Evolutionary conservation across 768 basidiomycete genomes (phyloP).

Genomic region (Cystofilobasidium capitatum): DNA sequence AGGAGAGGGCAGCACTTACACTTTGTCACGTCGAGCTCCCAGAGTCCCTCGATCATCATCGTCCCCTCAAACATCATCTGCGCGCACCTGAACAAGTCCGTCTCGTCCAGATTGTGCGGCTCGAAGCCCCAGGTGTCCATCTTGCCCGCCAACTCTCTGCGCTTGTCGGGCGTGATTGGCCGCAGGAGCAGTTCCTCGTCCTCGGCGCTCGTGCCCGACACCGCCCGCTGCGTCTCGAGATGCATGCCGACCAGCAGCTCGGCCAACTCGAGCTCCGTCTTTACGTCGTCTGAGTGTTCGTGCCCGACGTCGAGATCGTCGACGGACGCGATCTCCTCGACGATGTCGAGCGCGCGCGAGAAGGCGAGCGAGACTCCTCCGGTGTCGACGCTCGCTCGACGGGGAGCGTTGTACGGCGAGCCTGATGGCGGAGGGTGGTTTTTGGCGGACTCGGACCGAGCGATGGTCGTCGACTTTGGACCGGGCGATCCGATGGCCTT

Average conservation of each 20-base stretch:
- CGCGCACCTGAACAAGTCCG: constrained; percentile 70
- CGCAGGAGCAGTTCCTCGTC: background rate
- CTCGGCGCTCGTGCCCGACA: constrained; percentile 41
- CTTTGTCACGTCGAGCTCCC: constrained; percentile 27
- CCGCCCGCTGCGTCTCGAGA: constrained; percentile 62
- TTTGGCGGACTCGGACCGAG: background rate
- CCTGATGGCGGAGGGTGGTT: background rate
- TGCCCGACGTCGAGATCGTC: constrained; percentile 12
- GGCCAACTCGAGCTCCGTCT: constrained; percentile 46
- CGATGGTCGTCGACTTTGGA: background rate
- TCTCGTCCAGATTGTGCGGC: constrained; percentile 69
- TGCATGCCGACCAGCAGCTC: constrained; percentile 79
- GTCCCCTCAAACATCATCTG: constrained; percentile 78
- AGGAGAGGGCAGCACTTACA: constrained; percentile 13
- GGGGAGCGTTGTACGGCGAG: constrained; percentile 2
- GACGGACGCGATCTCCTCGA: constrained; percentile 32
- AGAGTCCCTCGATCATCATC: constrained; percentile 61
- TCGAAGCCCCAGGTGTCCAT: constrained; percentile 84
- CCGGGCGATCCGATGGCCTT: background rate
- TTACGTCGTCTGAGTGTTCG: background rate
- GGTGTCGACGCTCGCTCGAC: constrained; percentile 71
- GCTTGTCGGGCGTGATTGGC: constrained; percentile 33
- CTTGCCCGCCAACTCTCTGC: constrained; percentile 54
- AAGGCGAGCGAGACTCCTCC: constrained; percentile 79
- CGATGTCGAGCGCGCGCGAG: constrained; percentile 27